Evolutionary conservation across 1,139 yeast genomes (phyloP).

Genomic region (Chernovozyma aurita): DNA sequence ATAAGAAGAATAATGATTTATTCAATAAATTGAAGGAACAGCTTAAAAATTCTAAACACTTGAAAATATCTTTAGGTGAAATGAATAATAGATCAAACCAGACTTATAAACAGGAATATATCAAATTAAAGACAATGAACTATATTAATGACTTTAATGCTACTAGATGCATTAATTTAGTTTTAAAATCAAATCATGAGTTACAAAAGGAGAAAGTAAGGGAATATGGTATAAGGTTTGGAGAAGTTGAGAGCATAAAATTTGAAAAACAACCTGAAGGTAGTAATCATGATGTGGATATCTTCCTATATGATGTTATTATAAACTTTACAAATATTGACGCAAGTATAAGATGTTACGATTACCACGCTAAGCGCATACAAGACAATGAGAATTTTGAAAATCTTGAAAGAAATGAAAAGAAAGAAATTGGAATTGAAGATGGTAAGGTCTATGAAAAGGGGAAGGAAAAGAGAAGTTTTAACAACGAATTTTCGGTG

Average conservation of each 20-base stretch:
- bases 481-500: background rate
- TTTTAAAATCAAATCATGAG: background rate
- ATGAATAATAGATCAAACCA: conserved; percentile 8
- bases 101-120: conserved; percentile 26
- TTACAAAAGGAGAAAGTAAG: conserved; percentile 8
- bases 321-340: conserved; percentile 28
- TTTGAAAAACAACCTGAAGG: background rate
- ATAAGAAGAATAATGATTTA: conserved; percentile 24
- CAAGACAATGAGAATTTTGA: conserved; percentile 8
- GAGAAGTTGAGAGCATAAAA: conserved; percentile 28
- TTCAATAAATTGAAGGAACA: conserved; percentile 22
- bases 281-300: background rate
- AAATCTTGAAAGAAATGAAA: too few species aligned
- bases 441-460: too few species aligned
- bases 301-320: background rate
- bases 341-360: conserved; percentile 36
- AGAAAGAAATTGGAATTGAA: too few species aligned
- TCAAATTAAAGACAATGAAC: conserved; percentile 40
- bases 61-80: conserved; percentile 32
- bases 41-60: conserved; percentile 25
- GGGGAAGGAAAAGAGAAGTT: background rate
- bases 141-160: conserved; percentile 40
- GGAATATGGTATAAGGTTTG: conserved; percentile 26
- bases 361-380: conserved; percentile 24
- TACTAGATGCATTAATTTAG: conserved; percentile 23